Evolutionary conservation across 768 basidiomycete species (phyloP).

Genomic region (Dentipellis fragilis): DNA sequence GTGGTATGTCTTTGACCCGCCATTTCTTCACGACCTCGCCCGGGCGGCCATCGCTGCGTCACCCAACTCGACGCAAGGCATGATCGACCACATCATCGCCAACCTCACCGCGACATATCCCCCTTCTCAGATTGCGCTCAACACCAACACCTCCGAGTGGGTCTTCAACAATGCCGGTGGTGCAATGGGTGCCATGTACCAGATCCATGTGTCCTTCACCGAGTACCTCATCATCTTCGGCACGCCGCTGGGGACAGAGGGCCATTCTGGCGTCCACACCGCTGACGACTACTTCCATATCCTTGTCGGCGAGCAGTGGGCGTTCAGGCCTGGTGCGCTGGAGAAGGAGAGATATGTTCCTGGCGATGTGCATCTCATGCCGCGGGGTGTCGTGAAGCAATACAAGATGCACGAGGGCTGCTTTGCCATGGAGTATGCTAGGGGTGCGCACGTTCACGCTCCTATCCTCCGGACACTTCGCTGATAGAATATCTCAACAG

Average conservation of each 20-base stretch:
- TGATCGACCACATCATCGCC: constrained; percentile 73
- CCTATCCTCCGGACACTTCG: not conserved
- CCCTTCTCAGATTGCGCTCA: constrained; percentile 40
- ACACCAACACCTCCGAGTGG: constrained; percentile 68
- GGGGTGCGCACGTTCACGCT: constrained; percentile 43
- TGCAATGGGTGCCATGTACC: constrained; percentile 96
- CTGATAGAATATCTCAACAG: constrained; percentile 29
- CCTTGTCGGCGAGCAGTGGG: constrained; percentile 90
- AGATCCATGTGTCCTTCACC: constrained; percentile 93
- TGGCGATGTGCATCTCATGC: constrained; percentile 79
- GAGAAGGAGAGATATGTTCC: constrained; percentile 79
- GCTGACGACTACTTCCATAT: constrained; percentile 99
- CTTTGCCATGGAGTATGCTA: constrained; percentile 91
- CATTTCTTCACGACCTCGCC: constrained; percentile 60
- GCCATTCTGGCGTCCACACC: constrained; percentile 87
- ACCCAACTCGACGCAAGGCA: constrained; percentile 54
- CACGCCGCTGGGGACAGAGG: constrained; percentile 93
- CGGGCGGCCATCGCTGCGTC: constrained; percentile 60
- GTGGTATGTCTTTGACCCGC: constrained; percentile 82
- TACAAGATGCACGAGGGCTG: constrained; percentile 97
- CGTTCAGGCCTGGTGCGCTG: constrained; percentile 71
- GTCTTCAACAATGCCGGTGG: constrained; percentile 96
- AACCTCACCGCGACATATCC: constrained; percentile 74
- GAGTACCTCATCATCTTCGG: constrained; percentile 97
- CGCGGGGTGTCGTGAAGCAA: constrained; percentile 81